Evolutionary conservation across 2,329 filamentous ascomycete genomes (phyloP).

Genomic region (Epichloe uncinata): DNA sequence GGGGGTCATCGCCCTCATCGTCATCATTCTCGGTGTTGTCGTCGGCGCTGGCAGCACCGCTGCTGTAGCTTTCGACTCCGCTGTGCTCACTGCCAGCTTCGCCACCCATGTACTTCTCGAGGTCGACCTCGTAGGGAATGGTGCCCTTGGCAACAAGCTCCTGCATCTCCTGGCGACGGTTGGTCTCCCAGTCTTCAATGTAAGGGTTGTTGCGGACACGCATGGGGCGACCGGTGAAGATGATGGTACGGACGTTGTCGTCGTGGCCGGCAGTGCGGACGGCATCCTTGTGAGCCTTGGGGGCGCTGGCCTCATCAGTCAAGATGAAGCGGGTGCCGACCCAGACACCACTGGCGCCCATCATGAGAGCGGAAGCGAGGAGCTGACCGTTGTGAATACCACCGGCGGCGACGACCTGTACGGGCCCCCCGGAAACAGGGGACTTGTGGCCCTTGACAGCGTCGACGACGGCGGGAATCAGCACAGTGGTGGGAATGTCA

Average conservation of each 20-base stretch:
- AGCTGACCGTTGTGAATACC: constrained; percentile 89
- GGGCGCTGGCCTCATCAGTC: constrained; percentile 84
- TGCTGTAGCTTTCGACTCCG: constrained; percentile 39
- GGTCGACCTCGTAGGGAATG: constrained; percentile 87
- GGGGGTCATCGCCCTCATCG: constrained; percentile 66
- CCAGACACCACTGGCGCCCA: constrained; percentile 89
- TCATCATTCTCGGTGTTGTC: constrained; percentile 57
- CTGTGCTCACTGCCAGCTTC: constrained; percentile 53
- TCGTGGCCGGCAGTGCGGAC: constrained; percentile 85
- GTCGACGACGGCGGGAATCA: constrained; percentile 85
- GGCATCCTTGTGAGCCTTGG: constrained; percentile 87
- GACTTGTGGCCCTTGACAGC: constrained; percentile 70
- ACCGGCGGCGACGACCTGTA: constrained; percentile 86
- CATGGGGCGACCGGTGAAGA: constrained; percentile 93
- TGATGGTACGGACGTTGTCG: constrained; percentile 93
- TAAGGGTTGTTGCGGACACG: constrained; percentile 90
- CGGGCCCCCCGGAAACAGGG: constrained; percentile 73
- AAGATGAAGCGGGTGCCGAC: constrained; percentile 94
- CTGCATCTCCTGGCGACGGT: constrained; percentile 83
- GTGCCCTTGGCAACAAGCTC: constrained; percentile 77
- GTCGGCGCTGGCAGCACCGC: constrained; percentile 51
- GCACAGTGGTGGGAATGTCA: constrained; percentile 78
- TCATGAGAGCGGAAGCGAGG: constrained; percentile 79
- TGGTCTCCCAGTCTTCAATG: constrained; percentile 91
- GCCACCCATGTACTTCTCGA: constrained; percentile 61